phyloP scores from a whole-genome alignment of 495 filamentous ascomycete species.

The Penicillium cosmopolitanum region DNA sequence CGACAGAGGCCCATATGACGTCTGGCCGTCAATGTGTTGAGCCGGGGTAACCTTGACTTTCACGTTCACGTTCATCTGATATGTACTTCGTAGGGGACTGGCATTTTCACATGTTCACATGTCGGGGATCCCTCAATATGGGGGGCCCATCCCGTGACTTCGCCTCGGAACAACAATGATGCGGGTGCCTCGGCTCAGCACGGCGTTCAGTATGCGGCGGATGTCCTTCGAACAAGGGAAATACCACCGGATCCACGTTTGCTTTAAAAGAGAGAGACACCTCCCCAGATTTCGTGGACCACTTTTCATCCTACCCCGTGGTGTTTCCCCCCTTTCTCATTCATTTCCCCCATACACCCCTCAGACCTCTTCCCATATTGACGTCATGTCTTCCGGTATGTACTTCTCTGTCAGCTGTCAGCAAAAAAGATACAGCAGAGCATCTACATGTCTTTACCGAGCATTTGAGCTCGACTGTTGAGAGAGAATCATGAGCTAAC shows the following conservation, averaged over 20 bases:
- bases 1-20: not conserved
- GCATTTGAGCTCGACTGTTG: not conserved
- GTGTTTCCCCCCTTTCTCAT: constrained; percentile 13
- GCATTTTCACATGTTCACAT: constrained; percentile 7
- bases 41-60: too few species aligned
- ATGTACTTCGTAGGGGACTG: not conserved
- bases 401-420: constrained; percentile 3
- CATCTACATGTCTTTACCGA: not conserved
- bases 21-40: too few species aligned
- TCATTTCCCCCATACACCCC: constrained; percentile 16
- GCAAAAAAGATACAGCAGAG: not conserved
- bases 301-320: constrained; percentile 14
- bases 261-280: constrained; percentile 29
- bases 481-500: constrained; percentile 8
- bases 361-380: constrained; percentile 23
- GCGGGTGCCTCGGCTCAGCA: constrained; percentile 44
- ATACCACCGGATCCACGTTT: constrained; percentile 33
- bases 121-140: constrained; percentile 20
- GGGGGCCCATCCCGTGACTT: constrained; percentile 23
- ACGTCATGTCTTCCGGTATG: constrained; percentile 51
- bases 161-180: constrained; percentile 39
- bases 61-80: too few species aligned
- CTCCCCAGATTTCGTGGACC: constrained; percentile 16
- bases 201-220: constrained; percentile 20
- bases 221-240: constrained; percentile 36